Conservation (phyloP, 345 rosid species). For the Gossypium rotundifolium region DNA sequence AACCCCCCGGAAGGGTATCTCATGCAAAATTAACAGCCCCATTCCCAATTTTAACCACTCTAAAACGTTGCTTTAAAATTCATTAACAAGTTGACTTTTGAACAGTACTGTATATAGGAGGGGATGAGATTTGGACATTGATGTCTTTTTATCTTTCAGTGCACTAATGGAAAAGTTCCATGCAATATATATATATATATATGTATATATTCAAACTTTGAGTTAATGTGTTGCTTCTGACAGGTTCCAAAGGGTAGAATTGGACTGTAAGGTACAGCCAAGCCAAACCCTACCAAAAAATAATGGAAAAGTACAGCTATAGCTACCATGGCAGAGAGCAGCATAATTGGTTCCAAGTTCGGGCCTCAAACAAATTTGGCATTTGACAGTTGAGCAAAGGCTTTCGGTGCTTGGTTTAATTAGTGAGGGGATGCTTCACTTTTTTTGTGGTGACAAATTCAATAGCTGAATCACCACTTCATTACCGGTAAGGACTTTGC, state of each 20-base stretch:
- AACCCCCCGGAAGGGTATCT: background rate
- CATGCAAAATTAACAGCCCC: background rate
- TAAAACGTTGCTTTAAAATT: background rate
- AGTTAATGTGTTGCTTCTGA: conserved; percentile 6
- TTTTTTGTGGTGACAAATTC: background rate
- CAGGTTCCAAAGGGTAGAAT: background rate
- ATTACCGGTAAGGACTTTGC: background rate
- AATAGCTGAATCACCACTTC: background rate
- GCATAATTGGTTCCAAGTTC: background rate
- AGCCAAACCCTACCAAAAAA: background rate
- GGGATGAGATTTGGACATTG: background rate
- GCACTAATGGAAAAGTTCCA: too few species aligned
- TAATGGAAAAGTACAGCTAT: background rate
- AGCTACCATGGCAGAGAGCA: too few species aligned
- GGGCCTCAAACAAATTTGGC: background rate
- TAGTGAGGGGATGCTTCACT: background rate
- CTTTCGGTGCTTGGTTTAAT: background rate
- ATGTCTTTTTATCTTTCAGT: background rate
- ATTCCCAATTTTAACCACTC: too few species aligned
- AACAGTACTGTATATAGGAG: background rate
- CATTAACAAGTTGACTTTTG: background rate
- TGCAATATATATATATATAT: background rate
- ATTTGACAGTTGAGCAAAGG: background rate
- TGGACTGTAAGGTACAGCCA: background rate
- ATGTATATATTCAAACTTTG: background rate